Evolutionary conservation across 2,329 filamentous ascomycete species (phyloP), one percentile per base, ranked within the genome.

Genomic region (Ascocoryne sarcoides): DNA sequence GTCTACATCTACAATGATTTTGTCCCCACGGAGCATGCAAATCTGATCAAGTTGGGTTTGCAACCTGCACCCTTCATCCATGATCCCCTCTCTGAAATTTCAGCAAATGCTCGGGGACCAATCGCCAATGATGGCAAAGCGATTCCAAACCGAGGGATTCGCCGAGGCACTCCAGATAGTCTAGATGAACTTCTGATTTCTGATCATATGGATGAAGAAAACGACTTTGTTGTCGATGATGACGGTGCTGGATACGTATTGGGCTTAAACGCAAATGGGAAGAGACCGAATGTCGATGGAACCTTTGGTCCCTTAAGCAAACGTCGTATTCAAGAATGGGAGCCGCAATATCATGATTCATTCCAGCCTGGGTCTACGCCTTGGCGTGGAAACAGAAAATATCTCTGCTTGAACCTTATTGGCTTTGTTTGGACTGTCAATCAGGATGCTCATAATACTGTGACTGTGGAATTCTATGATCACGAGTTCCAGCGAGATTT

Each of bases 401-500:
- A 98, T 58, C 73, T 98, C 1, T 95, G 87, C 57, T 74, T 96
- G 30, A 96, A 96, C 58, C 67, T 98, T 44, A 85, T 89, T 39
- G 92, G 93, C 1, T 92, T 93, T 56, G 85, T 95, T 7, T 98
- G 92, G 87, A 96, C 90, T 0, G 86, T 98, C 14, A 85, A 95
- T 52, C 92, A 98, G 62, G 89, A 95, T 56, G 84, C 83, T 0
- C 83, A 90, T 53, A 79, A 96, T 59, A 98, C 92, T 2, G 82
- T 98, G 9, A 95, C 89, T 0, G 89, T 96, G 2, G 92, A 96
- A 56, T 98, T 98, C 60, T 95, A 96, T 60, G 93, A 98, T 61
- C 83, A 88, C 43, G 88, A 94, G 52, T 80, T 84, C 44, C 84
- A 95, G 60, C 76, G 90, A 35, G 88, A 96, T 60, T 95, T 95